A percentile compares a stretch with the other conserved stretches of the same genome.
Evolutionary conservation across 192 early-diverging fungal genomes (phyloP).

Genomic region (Linnemannia elongata): DNA sequence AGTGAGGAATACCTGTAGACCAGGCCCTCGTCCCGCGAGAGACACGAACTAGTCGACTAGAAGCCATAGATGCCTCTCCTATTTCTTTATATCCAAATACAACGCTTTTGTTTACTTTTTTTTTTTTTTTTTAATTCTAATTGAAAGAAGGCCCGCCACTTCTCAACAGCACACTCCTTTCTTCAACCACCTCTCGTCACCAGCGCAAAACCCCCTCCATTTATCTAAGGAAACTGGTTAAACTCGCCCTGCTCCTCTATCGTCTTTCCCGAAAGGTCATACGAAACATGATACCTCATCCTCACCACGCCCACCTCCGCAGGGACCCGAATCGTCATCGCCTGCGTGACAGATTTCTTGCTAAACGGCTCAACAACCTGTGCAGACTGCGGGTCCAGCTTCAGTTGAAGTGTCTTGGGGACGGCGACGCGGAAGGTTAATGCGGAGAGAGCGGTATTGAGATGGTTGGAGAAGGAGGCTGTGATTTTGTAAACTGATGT

Average conservation of each 20-base stretch:
- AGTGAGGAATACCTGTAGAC: too few species aligned
- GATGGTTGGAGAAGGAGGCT: conserved; percentile 63
- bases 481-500: conserved; percentile 40
- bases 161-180: neutral
- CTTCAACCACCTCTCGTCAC: neutral
- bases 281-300: conserved; percentile 64
- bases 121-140: neutral
- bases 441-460: conserved; percentile 56
- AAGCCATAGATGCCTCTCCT: too few species aligned
- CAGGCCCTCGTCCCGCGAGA: too few species aligned
- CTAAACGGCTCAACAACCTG: conserved; percentile 55
- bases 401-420: conserved; percentile 64
- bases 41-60: too few species aligned
- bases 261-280: conserved; percentile 52
- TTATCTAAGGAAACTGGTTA: conserved; percentile 30
- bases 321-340: conserved; percentile 54
- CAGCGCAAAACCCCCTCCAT: neutral
- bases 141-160: too few species aligned
- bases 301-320: conserved; percentile 39
- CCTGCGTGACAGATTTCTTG: conserved; percentile 53
- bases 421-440: conserved; percentile 61
- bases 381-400: conserved; percentile 62
- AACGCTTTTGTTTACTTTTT: too few species aligned
- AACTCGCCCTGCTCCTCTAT: conserved; percentile 66
- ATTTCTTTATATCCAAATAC: too few species aligned